Evolutionary conservation across 2,329 filamentous ascomycete species (phyloP).

Genomic region (Eurotiales sp.): DNA sequence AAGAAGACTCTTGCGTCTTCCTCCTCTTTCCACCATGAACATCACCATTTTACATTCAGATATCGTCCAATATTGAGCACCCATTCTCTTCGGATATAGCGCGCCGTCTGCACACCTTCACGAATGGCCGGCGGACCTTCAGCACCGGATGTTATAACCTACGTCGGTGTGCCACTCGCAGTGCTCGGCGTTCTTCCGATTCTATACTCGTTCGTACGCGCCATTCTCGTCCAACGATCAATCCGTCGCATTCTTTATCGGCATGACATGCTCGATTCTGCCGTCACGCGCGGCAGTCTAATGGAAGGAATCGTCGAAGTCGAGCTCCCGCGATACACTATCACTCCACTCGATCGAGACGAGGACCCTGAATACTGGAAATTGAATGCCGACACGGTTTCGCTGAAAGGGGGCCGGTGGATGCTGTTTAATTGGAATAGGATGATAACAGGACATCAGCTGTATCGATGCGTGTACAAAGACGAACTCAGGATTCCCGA

Average conservation of each 20-base stretch:
- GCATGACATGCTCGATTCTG: conserved; percentile 50
- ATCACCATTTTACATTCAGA: neutral
- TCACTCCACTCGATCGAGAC: conserved; percentile 58
- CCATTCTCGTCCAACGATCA: conserved; percentile 57
- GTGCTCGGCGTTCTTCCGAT: conserved; percentile 61
- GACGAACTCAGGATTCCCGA: conserved; percentile 47
- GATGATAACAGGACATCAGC: conserved; percentile 59
- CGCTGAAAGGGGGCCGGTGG: conserved; percentile 60
- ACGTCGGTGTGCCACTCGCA: conserved; percentile 56
- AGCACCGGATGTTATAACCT: conserved; percentile 52
- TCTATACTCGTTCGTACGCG: conserved; percentile 61
- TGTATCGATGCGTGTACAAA: conserved; percentile 61
- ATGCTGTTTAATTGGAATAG: conserved; percentile 64
- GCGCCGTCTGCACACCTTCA: neutral
- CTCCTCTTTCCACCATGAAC: neutral
- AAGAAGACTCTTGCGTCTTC: neutral
- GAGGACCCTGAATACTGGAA: conserved; percentile 58
- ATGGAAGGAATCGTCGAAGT: conserved; percentile 65
- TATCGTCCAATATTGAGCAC: neutral
- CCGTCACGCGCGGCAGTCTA: conserved; percentile 60
- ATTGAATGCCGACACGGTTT: conserved; percentile 48
- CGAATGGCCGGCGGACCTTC: conserved; percentile 10
- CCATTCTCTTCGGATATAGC: neutral
- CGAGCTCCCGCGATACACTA: conserved; percentile 61
- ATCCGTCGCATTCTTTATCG: conserved; percentile 58